A percentile compares a stretch with the other conserved stretches of the same genome.
These are phyloP conservation scores for Breviolum minutum DNA, from an alignment of 73 alveolate species.

Conservation along the genomic window DNA sequence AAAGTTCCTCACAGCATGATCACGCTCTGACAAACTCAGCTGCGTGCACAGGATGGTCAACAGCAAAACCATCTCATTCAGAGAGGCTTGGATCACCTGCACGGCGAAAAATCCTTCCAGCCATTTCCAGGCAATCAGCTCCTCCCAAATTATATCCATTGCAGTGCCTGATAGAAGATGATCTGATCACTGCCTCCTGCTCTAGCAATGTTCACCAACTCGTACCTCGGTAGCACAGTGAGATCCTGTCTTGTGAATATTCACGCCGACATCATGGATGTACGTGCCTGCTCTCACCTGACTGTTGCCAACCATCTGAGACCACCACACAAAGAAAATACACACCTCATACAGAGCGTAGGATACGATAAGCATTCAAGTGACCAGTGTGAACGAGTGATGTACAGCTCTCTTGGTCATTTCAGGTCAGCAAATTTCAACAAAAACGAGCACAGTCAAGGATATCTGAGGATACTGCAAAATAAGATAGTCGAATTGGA, in stretches of 20 bases:
- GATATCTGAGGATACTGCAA: background rate
- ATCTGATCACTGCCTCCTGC: conserved; percentile 10
- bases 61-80: conserved; percentile 43
- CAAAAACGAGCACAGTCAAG: background rate
- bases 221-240: conserved; percentile 31
- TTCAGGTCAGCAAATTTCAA: no score
- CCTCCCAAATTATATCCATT: background rate
- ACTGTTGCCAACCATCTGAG: background rate
- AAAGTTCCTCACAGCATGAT: background rate
- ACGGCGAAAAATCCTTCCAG: background rate
- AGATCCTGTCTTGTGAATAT: no score
- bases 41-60: conserved; percentile 43
- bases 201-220: conserved; percentile 34
- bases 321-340: conserved; percentile 19
- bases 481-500: conserved; percentile 60
- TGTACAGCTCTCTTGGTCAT: no score
- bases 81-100: conserved; percentile 38
- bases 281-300: no score
- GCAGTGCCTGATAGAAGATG: conserved; percentile 6
- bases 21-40: background rate
- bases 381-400: no score
- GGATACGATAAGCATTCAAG: no score
- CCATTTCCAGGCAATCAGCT: background rate
- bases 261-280: no score
- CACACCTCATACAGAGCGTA: conserved; percentile 8